Conservation (phyloP, 805 yeast genomes). For the Metschnikowia amazonensis region DNA sequence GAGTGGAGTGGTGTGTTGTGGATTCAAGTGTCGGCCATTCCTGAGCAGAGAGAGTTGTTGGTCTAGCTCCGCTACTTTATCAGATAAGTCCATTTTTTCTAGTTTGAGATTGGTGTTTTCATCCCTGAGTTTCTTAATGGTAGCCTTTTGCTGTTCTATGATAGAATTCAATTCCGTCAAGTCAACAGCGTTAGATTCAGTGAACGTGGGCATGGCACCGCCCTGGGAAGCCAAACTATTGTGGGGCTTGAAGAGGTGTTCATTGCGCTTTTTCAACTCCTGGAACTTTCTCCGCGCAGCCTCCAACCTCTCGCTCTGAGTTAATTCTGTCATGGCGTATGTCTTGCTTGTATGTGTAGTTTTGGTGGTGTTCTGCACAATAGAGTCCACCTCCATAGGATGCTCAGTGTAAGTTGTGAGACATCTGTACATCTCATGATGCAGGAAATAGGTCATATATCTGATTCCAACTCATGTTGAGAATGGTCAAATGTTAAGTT, state of each 20-base stretch:
- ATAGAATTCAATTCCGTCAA: slow-evolving; percentile 21
- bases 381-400: background rate
- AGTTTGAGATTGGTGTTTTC: slow-evolving; percentile 42
- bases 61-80: slow-evolving; percentile 30
- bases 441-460: too few species aligned
- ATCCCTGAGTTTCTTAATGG: slow-evolving; percentile 36
- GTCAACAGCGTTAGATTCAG: background rate
- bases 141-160: slow-evolving; percentile 29
- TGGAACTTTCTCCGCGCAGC: slow-evolving; percentile 73
- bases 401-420: too few species aligned
- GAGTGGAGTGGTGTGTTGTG: background rate
- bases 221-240: background rate
- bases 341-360: background rate
- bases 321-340: slow-evolving; percentile 13
- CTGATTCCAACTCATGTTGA: too few species aligned
- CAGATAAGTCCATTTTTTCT: slow-evolving; percentile 35
- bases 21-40: slow-evolving; percentile 5
- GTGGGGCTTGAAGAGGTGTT: background rate
- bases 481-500: too few species aligned
- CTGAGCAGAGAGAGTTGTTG: slow-evolving; percentile 18
- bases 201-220: background rate
- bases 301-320: slow-evolving; percentile 60
- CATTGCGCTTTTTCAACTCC: slow-evolving; percentile 52
- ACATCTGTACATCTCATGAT: too few species aligned
- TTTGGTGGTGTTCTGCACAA: background rate